Conservation (phyloP, 306 rosid species). For the Benincasa hispida region DNA sequence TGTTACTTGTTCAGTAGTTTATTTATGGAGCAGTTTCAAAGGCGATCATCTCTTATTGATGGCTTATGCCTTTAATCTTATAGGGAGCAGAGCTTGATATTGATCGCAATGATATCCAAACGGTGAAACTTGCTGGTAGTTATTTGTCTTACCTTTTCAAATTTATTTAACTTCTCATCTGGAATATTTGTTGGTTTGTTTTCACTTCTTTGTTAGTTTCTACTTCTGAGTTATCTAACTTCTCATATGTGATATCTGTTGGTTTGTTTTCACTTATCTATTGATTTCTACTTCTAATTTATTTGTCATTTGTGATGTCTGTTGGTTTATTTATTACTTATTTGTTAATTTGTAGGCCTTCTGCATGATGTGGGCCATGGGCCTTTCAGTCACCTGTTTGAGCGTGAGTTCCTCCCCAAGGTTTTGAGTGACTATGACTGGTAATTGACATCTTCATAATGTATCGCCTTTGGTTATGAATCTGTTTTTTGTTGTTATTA, state of each 20-base stretch:
- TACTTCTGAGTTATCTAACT: no score
- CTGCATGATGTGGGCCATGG: constrained; percentile 97
- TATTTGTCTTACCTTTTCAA: background rate
- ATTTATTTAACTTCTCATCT: background rate
- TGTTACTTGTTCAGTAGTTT: background rate
- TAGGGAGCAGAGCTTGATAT: constrained; percentile 85
- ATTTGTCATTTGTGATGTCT: background rate
- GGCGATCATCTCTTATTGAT: background rate
- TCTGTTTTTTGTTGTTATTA: background rate
- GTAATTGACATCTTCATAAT: constrained; percentile 16
- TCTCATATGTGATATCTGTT: no score
- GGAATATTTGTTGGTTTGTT: background rate
- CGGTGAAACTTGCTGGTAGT: constrained; percentile 89
- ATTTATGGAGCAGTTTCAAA: background rate
- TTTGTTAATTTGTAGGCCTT: constrained; percentile 45
- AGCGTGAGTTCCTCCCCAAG: constrained; percentile 71
- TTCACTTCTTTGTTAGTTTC: background rate
- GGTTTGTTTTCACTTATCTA: no score
- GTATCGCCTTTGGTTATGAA: background rate
- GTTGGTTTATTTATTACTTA: background rate
- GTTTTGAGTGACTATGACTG: constrained; percentile 49
- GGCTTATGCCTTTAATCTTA: constrained; percentile 12
- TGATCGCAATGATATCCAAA: constrained; percentile 65
- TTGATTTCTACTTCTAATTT: constrained; percentile 12
- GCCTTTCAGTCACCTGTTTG: constrained; percentile 93